Evolutionary conservation across 2,329 filamentous ascomycete genomes (phyloP).

Genomic region (Alternaria alternata): DNA sequence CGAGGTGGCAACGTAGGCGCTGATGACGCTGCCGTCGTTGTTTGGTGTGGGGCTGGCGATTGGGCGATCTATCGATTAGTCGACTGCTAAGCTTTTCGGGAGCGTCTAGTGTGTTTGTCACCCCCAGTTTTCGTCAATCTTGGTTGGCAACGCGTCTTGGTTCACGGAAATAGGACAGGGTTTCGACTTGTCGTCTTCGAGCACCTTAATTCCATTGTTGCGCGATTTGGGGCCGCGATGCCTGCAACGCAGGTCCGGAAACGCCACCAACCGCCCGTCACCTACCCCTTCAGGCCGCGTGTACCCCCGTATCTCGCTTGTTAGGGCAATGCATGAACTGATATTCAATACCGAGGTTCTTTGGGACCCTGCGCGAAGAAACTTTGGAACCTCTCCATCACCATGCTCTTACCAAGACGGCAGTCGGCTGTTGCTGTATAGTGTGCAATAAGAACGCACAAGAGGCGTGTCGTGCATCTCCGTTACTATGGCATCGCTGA

Average conservation of each 20-base stretch:
- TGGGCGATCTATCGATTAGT: constrained; percentile 5
- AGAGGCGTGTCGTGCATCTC: too few relatives aligned
- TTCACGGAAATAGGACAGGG: not conserved
- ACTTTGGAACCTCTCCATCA: not conserved
- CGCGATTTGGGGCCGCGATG: not conserved
- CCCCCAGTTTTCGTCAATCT: not conserved
- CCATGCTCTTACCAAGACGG: not conserved
- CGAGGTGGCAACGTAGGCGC: constrained; percentile 6
- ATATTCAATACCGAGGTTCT: not conserved
- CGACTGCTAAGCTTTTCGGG: constrained; percentile 2
- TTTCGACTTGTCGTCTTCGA: not conserved
- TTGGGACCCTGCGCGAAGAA: not conserved
- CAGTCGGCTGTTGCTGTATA: not conserved
- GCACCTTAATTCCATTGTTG: not conserved
- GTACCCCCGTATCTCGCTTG: constrained; percentile 2
- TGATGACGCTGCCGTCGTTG: constrained; percentile 7
- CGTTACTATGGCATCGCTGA: too few relatives aligned
- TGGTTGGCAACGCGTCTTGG: not conserved
- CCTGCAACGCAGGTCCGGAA: constrained; percentile 3
- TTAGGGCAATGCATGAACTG: not conserved
- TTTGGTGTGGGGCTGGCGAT: constrained; percentile 6
- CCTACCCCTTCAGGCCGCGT: not conserved
- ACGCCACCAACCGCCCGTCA: not conserved
- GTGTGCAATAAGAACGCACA: not conserved
- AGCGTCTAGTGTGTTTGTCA: not conserved